These are phyloP conservation scores for Diaporthe vexans DNA, from an alignment of 2,329 filamentous ascomycete species.

Conservation along the genomic window DNA sequence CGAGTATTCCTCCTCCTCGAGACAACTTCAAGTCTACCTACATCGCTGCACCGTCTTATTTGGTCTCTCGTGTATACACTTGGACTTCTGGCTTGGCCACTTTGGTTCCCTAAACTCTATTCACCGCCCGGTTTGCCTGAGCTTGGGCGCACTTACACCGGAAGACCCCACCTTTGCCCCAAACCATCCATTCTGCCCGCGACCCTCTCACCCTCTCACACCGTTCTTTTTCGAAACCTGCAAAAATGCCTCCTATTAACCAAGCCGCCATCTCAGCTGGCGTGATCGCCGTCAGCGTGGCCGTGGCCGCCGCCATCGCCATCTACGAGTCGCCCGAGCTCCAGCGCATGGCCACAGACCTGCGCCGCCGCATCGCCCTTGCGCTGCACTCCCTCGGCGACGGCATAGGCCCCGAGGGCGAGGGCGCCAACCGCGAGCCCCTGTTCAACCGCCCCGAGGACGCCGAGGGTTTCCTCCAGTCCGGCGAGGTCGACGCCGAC, in stretches of 20 bases:
- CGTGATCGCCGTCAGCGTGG: conserved; percentile 70
- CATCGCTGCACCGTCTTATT: neutral
- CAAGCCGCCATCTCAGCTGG: conserved; percentile 69
- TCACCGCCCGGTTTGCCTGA: neutral
- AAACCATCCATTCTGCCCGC: conserved; percentile 24
- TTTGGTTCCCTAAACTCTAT: neutral
- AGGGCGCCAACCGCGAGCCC: conserved; percentile 60
- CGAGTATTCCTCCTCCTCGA: neutral
- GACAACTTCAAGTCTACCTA: conserved; percentile 10
- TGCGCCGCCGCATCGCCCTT: conserved; percentile 72
- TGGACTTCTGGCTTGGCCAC: neutral
- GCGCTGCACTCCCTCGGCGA: conserved; percentile 73
- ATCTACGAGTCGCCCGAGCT: conserved; percentile 76
- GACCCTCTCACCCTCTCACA: conserved; percentile 24
- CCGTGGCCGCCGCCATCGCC: conserved; percentile 70
- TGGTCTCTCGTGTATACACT: neutral
- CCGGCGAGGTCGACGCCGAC: conserved; percentile 70
- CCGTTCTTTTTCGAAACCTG: conserved; percentile 4
- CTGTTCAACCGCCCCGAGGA: conserved; percentile 77
- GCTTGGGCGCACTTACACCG: conserved; percentile 36
- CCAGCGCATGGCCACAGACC: conserved; percentile 71
- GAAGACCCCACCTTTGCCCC: conserved; percentile 35
- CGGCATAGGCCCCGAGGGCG: conserved; percentile 60
- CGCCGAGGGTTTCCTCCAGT: conserved; percentile 73
- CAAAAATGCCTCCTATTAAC: conserved; percentile 68